A percentile compares a stretch with the other conserved stretches of the same genome.
Evolutionary conservation across 2,329 filamentous ascomycete genomes (phyloP).

Genomic region (Aspergillus viridinutans): DNA sequence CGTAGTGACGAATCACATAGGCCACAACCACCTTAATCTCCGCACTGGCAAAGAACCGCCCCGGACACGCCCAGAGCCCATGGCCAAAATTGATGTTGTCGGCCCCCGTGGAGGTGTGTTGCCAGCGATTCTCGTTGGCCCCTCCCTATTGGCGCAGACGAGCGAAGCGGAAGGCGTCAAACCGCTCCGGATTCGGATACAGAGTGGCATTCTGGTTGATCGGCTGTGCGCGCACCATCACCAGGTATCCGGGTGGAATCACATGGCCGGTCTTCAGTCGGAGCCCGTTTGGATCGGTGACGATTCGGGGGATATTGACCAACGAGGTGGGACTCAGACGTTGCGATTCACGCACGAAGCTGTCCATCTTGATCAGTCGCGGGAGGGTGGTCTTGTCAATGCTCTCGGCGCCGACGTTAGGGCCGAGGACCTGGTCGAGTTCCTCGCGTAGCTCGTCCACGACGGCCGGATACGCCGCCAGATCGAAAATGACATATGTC

Average conservation of each 20-base stretch:
- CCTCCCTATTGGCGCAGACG: neutral
- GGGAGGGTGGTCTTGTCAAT: neutral
- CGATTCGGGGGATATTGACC: neutral
- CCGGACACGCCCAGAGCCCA: constrained; percentile 21
- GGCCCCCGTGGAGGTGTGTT: neutral
- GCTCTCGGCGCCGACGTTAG: neutral
- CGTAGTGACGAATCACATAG: neutral
- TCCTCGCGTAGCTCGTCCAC: neutral
- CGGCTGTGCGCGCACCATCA: neutral
- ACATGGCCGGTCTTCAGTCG: neutral
- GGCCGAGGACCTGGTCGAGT: neutral
- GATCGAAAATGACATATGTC: neutral
- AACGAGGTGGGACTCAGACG: neutral
- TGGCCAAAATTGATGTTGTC: neutral
- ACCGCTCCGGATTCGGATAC: neutral
- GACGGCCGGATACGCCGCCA: neutral
- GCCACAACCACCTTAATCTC: constrained; percentile 20
- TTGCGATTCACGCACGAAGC: neutral
- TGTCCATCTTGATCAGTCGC: neutral
- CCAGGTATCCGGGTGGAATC: neutral
- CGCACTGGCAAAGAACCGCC: constrained; percentile 22
- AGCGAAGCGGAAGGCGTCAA: neutral
- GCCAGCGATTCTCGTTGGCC: neutral
- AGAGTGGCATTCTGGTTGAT: neutral
- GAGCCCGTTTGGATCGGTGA: neutral